A percentile compares a stretch with the other conserved stretches of the same genome.
Evolutionary conservation across 305 asterid species (phyloP).

Genomic region (Fraxinus nigra): DNA sequence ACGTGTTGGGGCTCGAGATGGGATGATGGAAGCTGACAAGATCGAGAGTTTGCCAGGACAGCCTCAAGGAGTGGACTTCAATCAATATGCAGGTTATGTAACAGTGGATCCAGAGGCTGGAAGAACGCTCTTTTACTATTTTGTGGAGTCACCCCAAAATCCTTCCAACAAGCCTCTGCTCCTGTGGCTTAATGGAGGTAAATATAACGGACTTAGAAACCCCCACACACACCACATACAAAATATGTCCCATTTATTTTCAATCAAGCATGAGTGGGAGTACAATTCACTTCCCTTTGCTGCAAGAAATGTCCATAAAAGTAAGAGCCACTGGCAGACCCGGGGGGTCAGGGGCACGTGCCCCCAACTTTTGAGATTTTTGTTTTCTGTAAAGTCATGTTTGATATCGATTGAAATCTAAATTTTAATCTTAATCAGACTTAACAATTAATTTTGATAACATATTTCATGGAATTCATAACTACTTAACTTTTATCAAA

Average conservation of each 20-base stretch:
- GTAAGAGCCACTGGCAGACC: no score
- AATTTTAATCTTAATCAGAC: no score
- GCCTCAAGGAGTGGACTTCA: conserved; percentile 46
- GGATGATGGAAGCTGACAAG: conserved; percentile 41
- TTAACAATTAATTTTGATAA: no score
- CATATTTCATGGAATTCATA: no score
- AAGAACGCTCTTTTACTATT: conserved; percentile 48
- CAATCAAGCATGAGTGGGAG: not conserved
- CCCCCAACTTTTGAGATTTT: no score
- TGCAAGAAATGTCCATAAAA: not conserved
- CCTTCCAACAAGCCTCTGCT: conserved; percentile 46
- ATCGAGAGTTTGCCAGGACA: conserved; percentile 49
- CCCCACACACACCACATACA: not conserved
- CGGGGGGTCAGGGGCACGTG: no score
- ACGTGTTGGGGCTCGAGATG: conserved; percentile 29
- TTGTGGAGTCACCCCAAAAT: conserved; percentile 40
- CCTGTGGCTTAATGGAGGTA: conserved; percentile 67
- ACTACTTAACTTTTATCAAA: no score
- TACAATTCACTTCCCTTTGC: not conserved
- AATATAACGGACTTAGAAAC: not conserved
- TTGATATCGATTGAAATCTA: no score
- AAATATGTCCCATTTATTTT: not conserved
- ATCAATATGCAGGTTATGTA: conserved; percentile 59
- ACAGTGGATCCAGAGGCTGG: conserved; percentile 49
- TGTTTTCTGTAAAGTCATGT: no score